Evolutionary conservation across 1,284 basidiomycete genomes (phyloP), one percentile per base, ranked within the genome.

Genomic region (Papiliotrema fonsecae): DNA sequence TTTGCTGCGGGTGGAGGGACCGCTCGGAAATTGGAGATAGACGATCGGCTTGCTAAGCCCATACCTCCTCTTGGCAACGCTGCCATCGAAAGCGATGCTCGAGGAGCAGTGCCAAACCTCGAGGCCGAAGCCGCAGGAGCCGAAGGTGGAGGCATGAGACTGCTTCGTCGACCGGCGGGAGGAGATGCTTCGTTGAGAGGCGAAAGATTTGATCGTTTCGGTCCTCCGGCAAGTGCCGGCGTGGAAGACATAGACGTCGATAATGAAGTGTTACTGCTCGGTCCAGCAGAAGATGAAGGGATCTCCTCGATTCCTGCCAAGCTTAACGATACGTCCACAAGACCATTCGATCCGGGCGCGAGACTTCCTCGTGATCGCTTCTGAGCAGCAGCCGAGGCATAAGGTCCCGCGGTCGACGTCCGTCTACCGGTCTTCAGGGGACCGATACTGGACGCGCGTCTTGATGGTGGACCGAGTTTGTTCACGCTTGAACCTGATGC

Each of bases 31-130:
- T 16, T 31, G 2, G 32, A 11, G 7, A 45, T 45, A 9, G 32
- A 36, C 4, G 43, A 16, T 37, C 43, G 21, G 6, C 27, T n/a
- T 34, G 43, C 27, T 13, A n/a, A 19, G 11, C 16, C 30, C 31
- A n/a, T 9, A 5, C 31, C 34, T 22, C 35, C 3, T 34, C 22
- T 45, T 5, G 43, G 43, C 21, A 45, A 24, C n/a, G 9, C 10
- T 16, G 34, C 31, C 43, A 45, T 45, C 6, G 21, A 27, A 31
- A 45, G 35, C 4, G 43, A 45, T 19, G 43, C 32, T 26, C 43
- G 5, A 19, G 43, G 43, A 36, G 32, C 43, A 18, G n/a, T 9
- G 22, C 40, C 40, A 6, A 16, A 26, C 4, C 5, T 14, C 24
- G 27, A 6, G 34, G 6, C 19, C 5, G 14, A 35, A 6, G 14